A percentile compares a stretch with the other conserved stretches of the same genome.
These are phyloP conservation scores for Marasmius fiardii DNA, from an alignment of 1,284 basidiomycete genomes.

Conservation along the genomic window DNA sequence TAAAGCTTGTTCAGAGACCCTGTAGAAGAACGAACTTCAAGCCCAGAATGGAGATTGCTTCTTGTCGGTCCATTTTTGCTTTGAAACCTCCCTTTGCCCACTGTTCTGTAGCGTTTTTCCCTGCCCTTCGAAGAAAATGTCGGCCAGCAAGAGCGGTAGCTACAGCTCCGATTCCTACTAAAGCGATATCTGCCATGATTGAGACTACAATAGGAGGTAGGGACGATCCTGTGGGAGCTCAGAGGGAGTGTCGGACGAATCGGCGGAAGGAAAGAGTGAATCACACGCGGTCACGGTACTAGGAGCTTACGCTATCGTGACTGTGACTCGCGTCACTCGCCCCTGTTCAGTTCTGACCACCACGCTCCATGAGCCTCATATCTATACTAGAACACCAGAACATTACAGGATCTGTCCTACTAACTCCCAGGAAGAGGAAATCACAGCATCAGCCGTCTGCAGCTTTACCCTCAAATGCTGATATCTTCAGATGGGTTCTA, in stretches of 20 bases:
- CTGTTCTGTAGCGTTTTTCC: constrained; percentile 69
- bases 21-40: constrained; percentile 65
- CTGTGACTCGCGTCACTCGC: background rate
- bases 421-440: constrained; percentile 10
- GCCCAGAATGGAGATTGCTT: constrained; percentile 89
- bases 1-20: no score
- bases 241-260: no score
- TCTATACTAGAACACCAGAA: constrained; percentile 7
- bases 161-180: constrained; percentile 77
- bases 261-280: no score
- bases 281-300: background rate
- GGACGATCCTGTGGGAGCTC: background rate
- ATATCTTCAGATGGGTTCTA: constrained; percentile 61
- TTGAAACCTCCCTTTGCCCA: constrained; percentile 96
- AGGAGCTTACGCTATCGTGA: background rate
- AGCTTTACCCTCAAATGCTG: constrained; percentile 8
- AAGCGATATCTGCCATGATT: constrained; percentile 68
- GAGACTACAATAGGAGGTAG: background rate
- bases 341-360: background rate
- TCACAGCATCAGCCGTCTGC: background rate
- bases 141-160: constrained; percentile 81
- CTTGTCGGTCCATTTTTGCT: constrained; percentile 94
- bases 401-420: background rate
- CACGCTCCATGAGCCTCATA: constrained; percentile 9
- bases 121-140: constrained; percentile 57